These are phyloP conservation scores for Vaccinium corymbosum DNA, from an alignment of 148 eudicot species.

Conservation along the genomic window DNA sequence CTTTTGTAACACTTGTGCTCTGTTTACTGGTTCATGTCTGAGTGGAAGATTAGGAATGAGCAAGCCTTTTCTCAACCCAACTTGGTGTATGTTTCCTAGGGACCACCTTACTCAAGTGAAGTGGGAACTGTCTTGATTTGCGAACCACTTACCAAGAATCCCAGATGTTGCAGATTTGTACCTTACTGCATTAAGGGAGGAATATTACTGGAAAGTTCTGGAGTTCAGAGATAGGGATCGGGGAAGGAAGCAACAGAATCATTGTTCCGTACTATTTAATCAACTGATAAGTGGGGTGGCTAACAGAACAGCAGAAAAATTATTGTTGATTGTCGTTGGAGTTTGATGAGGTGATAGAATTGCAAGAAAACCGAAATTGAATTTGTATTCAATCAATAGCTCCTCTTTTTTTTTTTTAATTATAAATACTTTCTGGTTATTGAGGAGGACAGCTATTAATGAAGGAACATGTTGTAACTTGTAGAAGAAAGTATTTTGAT, in stretches of 20 bases:
- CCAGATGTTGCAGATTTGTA: background rate
- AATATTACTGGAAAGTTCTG: background rate
- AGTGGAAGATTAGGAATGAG: background rate
- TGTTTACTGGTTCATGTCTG: background rate
- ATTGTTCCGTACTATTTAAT: background rate
- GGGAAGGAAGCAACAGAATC: constrained; percentile 8
- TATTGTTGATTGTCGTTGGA: background rate
- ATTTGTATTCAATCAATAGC: background rate
- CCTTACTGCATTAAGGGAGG: background rate
- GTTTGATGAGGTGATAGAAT: background rate
- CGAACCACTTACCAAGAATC: background rate
- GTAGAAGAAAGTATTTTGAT: background rate
- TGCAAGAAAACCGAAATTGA: background rate
- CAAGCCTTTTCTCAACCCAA: background rate
- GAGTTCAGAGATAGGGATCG: background rate
- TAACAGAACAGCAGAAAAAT: background rate
- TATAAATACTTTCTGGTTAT: background rate
- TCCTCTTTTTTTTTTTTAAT: background rate
- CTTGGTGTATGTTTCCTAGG: background rate
- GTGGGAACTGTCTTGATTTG: background rate
- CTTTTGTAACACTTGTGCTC: background rate
- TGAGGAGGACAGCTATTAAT: background rate
- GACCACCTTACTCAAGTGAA: background rate
- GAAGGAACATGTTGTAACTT: background rate
- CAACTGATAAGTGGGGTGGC: background rate